Percentiles rank a stretch among this genome's conserved stretches.
phyloP scores from a whole-genome alignment of 495 filamentous ascomycete species.

The Xeromyces bisporus region DNA sequence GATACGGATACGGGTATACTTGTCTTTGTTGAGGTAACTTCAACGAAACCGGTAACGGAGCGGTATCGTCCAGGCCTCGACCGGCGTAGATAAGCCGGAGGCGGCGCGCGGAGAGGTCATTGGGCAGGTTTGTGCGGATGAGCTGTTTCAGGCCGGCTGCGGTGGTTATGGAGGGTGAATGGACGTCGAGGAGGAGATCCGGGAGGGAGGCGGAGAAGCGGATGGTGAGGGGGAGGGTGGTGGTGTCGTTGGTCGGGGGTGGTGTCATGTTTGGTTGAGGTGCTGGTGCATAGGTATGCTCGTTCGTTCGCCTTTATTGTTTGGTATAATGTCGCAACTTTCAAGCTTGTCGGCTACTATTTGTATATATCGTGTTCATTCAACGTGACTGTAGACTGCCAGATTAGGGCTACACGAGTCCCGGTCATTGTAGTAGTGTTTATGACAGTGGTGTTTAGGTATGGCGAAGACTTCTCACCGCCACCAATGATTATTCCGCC shows the following conservation, averaged over 20 bases:
- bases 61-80: slow-evolving; percentile 58
- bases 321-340: too few species aligned
- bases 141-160: slow-evolving; percentile 60
- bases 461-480: too few species aligned
- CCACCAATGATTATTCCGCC: too few species aligned
- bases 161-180: slow-evolving; percentile 47
- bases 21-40: slow-evolving; percentile 26
- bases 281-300: slow-evolving; percentile 5
- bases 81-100: slow-evolving; percentile 81
- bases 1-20: too few species aligned
- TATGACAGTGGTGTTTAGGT: too few species aligned
- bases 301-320: too few species aligned
- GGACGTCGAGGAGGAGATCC: slow-evolving; percentile 65
- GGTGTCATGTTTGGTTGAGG: slow-evolving; percentile 7
- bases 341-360: too few species aligned
- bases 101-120: slow-evolving; percentile 40
- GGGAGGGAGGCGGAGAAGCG: slow-evolving; percentile 75
- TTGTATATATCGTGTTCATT: too few species aligned
- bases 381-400: too few species aligned
- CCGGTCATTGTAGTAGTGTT: too few species aligned
- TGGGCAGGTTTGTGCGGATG: slow-evolving; percentile 56
- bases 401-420: too few species aligned
- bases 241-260: slow-evolving; percentile 11
- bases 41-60: slow-evolving; percentile 46
- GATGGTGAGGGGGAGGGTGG: slow-evolving; percentile 55